Evolutionary conservation across 2,329 filamentous ascomycete genomes (phyloP), one percentile per base, ranked within the genome.

Genomic region (Nakataea oryzae): DNA sequence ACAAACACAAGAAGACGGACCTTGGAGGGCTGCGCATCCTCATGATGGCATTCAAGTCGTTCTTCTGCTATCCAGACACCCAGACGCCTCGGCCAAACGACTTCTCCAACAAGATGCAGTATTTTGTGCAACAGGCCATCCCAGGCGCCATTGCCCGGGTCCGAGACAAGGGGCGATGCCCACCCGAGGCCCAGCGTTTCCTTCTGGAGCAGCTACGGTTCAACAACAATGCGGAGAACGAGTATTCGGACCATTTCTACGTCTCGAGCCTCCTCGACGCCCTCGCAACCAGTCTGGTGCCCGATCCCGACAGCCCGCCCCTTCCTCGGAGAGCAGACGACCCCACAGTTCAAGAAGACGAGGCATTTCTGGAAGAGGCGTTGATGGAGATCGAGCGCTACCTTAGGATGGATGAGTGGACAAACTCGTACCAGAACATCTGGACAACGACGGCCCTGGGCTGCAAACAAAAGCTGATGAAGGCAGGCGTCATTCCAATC

Each of bases 181-280:
- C 93, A 0, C 80, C 88, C 69, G 81, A 87, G 61, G 91, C 91
- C 6, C 90, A 93, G 63, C 83, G 85, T 54, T 96, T 97, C 72
- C 84, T 99, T 58, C 83, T 96, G 27, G 92, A 97, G 67, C 90
- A 96, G 70, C 79, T 99, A 41, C 88, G 90, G 59, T 93, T 92
- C 76, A 99, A 99, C 71, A 93, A 99, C 74, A 99, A 99, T 71
- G 87, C 89, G 2, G 88, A 90, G 64, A 99, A 99, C 68, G 76
- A 87, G 59, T 96, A 86, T 70, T 96, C 93, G 6, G 96, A 99
- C 69, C 88, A 93, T 65, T 87, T 90, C 69, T 99, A 97, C 71
- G 85, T 99, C 61, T 86, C 91, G 9, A 89, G 83, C 27, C 80
- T 99, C 28, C 89, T 99, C 11, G 78, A 80, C 55, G 80, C 82